Base-by-base conservation (phyloP, 495 filamentous ascomycete genomes). In the Thermothielavioides terrestris region DNA sequence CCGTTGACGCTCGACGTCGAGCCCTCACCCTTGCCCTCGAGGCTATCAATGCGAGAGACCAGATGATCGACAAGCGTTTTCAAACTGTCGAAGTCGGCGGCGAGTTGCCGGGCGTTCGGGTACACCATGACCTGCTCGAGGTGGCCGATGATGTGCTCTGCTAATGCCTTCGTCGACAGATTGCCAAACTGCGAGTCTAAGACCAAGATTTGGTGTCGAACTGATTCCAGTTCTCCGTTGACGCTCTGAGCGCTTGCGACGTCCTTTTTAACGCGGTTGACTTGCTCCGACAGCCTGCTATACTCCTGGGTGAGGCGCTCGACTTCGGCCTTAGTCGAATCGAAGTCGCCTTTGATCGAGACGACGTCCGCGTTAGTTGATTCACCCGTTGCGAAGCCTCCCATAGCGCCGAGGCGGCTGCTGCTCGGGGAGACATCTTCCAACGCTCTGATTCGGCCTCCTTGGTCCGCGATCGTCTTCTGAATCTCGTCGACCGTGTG, bases 171-270 rank as follows among this genome's bases (percentile, higher is more conserved):
- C 14, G 64, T 64, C 15, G 58, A 41, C 11, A 68, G 27, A 27
- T 66, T 68, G 43, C 57, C 60, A 21, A 39, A 66, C 6, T 52
- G 56, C 9, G 51, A 36, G 36, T 64, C 49, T 12, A 67, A 38
- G 1, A 50, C 45, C 9, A 10, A 12, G 7, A 57, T 4, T 12
- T 49, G 38, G 17, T 45, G 46, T 2, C 25, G 45, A 8, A 54
- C n/a, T 6, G 31, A 17, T 1, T 49, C 46, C 10, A 53, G 17
- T 11, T 46, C 51, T 21, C 35, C 36, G 9, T 26, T 39, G 0
- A 53, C 10, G 14, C 49, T 32, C 10, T 45, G 32, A 20, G 17
- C 26, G 6, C 30, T 11, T 7, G 10, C 20, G 22, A 42, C 0
- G n/a, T 17, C 10, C 11, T 31, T n/a, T 35, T 22, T 23, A 26